Evolutionary conservation across 345 rosid genomes (phyloP).

Genomic region (Populus deltoides): DNA sequence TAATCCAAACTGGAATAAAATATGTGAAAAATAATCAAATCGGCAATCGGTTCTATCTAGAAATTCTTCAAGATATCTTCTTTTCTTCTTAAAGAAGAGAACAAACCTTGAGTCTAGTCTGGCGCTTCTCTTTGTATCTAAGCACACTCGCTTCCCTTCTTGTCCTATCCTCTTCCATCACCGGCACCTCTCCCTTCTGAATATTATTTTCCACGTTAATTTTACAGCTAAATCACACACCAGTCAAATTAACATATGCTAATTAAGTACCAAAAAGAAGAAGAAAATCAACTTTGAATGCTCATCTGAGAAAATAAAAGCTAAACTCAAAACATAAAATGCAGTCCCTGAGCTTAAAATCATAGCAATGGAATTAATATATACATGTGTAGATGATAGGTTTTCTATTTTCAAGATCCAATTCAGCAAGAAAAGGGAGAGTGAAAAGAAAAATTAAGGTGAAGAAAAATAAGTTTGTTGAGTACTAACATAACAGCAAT

Average conservation of each 20-base stretch:
- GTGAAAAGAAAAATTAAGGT: conserved; percentile 1
- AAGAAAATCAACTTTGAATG: neutral
- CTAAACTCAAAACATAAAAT: too few species aligned
- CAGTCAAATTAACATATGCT: neutral
- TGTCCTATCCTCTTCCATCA: conserved; percentile 61
- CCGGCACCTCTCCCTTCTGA: conserved; percentile 66
- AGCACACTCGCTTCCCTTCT: conserved; percentile 79
- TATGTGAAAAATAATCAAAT: neutral
- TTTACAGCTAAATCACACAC: neutral
- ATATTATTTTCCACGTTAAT: neutral
- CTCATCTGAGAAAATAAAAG: neutral
- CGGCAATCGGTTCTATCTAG: neutral
- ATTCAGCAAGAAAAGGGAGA: neutral
- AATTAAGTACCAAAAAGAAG: neutral
- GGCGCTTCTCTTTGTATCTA: conserved; percentile 76
- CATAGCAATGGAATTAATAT: too few species aligned
- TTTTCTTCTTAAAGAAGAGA: neutral
- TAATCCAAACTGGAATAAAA: neutral
- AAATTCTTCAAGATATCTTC: too few species aligned
- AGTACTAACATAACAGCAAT: conserved; percentile 47
- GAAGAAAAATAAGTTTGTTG: neutral
- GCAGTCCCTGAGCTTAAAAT: too few species aligned
- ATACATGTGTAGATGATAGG: neutral
- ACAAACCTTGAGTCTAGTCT: conserved; percentile 55
- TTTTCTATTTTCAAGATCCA: neutral